Conservation (phyloP, 2,329 filamentous ascomycete genomes). For the Alternaria sp. region DNA sequence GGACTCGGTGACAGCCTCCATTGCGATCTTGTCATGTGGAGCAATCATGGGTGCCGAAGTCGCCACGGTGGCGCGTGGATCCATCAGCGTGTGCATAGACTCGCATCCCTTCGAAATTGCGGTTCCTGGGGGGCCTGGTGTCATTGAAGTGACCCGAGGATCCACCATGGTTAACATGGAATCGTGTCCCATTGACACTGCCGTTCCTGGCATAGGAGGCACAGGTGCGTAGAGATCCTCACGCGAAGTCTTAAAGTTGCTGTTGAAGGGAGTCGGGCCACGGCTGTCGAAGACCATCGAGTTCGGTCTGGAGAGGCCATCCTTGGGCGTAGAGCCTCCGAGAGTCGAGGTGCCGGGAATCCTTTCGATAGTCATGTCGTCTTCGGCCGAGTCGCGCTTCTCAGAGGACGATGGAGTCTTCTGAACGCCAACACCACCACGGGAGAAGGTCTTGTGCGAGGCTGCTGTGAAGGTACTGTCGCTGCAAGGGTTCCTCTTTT, state of each 20-base stretch:
- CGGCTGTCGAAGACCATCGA: constrained; percentile 39
- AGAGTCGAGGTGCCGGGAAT: constrained; percentile 29
- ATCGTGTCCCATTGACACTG: neutral
- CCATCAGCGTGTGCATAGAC: constrained; percentile 32
- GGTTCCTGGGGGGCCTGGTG: neutral
- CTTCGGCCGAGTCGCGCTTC: constrained; percentile 22
- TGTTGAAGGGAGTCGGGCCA: constrained; percentile 33
- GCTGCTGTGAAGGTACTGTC: constrained; percentile 8
- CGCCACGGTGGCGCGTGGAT: neutral
- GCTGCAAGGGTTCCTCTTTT: constrained; percentile 17
- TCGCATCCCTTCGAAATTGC: constrained; percentile 4
- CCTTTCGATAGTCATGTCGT: constrained; percentile 39
- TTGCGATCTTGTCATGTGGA: constrained; percentile 36
- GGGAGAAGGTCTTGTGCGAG: constrained; percentile 3
- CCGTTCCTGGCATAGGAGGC: constrained; percentile 5
- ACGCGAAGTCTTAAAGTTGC: constrained; percentile 28
- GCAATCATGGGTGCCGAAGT: neutral
- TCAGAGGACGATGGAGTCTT: constrained; percentile 13
- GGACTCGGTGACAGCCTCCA: constrained; percentile 44
- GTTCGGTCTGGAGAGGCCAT: constrained; percentile 29
- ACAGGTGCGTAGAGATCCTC: constrained; percentile 22
- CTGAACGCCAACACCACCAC: constrained; percentile 6
- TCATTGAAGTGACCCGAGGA: neutral
- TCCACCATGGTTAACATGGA: constrained; percentile 33
- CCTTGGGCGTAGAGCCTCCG: constrained; percentile 30